Evolutionary conservation across 768 basidiomycete genomes (phyloP).

Genomic region (Macrolepiota fuliginosa): DNA sequence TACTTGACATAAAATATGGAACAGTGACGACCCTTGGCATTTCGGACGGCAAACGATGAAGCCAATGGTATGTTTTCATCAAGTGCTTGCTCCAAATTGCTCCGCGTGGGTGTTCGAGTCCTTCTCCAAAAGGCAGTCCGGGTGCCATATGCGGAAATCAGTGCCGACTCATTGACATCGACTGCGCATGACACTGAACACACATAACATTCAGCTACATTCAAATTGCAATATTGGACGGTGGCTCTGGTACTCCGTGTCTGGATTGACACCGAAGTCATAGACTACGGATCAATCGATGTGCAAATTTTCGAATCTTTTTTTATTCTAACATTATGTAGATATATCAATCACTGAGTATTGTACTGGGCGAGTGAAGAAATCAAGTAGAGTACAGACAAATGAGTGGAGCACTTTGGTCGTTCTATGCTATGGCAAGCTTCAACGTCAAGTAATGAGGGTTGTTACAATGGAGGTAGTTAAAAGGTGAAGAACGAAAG

Average conservation of each 20-base stretch:
- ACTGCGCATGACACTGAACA: no score
- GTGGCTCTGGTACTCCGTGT: no score
- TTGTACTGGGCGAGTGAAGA: not conserved
- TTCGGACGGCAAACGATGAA: not conserved
- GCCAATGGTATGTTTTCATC: not conserved
- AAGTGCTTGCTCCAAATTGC: not conserved
- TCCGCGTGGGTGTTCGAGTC: not conserved
- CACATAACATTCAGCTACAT: no score
- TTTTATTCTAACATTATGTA: not conserved
- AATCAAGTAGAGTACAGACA: constrained; percentile 2
- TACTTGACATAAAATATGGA: no score
- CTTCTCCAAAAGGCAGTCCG: not conserved
- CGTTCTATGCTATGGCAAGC: not conserved
- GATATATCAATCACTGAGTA: not conserved
- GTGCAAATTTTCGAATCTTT: not conserved
- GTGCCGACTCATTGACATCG: not conserved
- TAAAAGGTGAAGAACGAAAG: not conserved
- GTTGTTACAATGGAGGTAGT: not conserved
- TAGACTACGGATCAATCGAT: not conserved
- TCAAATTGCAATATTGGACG: no score
- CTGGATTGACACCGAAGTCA: not conserved
- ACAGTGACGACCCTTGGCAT: no score
- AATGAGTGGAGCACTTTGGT: not conserved
- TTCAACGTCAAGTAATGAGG: not conserved
- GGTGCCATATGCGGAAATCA: not conserved